Evolutionary conservation across 148 eudicot species (phyloP).

Genomic region (Heliamphora exappendiculata): DNA sequence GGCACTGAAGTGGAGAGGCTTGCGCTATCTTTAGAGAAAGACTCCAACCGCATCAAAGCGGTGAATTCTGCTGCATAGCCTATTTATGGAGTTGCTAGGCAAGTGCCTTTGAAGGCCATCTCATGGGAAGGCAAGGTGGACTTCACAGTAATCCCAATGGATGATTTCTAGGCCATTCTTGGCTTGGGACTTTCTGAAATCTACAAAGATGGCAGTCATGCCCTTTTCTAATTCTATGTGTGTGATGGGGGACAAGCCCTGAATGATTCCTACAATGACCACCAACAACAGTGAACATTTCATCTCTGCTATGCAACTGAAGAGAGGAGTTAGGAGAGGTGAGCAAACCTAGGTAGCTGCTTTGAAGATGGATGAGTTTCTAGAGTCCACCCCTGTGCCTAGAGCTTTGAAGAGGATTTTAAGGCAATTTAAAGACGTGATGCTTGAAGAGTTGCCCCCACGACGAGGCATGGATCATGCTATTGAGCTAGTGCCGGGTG

Average conservation of each 20-base stretch:
- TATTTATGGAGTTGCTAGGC: not conserved
- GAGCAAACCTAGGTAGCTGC: not conserved
- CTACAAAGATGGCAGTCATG: not conserved
- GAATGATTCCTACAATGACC: too few species aligned
- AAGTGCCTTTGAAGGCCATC: not conserved
- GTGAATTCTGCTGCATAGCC: too few species aligned
- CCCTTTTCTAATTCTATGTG: not conserved
- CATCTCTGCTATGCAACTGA: too few species aligned
- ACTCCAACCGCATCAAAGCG: too few species aligned
- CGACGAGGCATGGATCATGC: not conserved
- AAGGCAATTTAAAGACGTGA: not conserved
- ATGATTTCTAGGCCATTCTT: not conserved
- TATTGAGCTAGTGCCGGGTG: not conserved
- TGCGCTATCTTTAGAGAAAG: not conserved
- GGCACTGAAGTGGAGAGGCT: constrained; percentile 1
- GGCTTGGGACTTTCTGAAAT: not conserved
- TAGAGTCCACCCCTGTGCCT: not conserved
- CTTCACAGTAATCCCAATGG: not conserved
- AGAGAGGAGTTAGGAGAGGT: not conserved
- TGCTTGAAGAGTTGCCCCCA: not conserved
- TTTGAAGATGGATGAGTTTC: not conserved
- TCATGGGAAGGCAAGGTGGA: not conserved
- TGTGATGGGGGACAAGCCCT: not conserved
- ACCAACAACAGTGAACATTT: too few species aligned
- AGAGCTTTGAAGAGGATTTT: not conserved